Evolutionary conservation across 179 eudicot genomes (phyloP).

Genomic region (Beta lomatogona): DNA sequence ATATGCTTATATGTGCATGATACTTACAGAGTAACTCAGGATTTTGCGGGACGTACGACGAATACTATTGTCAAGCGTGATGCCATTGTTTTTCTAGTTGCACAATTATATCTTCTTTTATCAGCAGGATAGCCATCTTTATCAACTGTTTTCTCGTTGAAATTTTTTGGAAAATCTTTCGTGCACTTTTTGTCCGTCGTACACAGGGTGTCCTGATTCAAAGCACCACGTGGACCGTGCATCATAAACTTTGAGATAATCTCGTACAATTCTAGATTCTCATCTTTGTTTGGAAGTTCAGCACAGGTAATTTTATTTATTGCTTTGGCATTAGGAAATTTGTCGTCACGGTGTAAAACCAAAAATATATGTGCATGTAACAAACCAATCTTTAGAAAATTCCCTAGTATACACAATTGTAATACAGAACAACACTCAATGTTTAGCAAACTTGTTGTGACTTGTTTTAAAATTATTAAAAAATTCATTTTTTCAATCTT

Average conservation of each 20-base stretch:
- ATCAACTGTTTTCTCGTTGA: neutral
- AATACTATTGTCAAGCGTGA: conserved; percentile 17
- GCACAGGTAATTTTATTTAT: neutral
- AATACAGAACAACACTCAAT: too few relatives aligned
- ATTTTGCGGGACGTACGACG: conserved; percentile 31
- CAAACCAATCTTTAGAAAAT: neutral
- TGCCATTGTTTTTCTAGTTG: neutral
- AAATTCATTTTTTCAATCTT: too few relatives aligned
- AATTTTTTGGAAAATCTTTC: conserved; percentile 19
- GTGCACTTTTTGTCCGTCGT: conserved; percentile 4
- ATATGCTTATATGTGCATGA: conserved; percentile 29
- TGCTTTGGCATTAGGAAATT: neutral
- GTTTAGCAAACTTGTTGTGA: too few relatives aligned
- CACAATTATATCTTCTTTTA: too few relatives aligned
- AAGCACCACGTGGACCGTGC: conserved; percentile 31
- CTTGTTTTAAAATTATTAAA: too few relatives aligned
- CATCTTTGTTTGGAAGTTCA: conserved; percentile 1
- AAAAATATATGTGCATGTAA: neutral
- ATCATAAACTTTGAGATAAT: conserved; percentile 15
- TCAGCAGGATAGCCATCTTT: too few relatives aligned
- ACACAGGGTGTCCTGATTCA: conserved; percentile 3
- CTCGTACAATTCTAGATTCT: neutral
- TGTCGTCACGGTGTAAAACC: neutral
- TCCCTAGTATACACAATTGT: too few relatives aligned
- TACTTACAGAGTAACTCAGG: neutral